phyloP scores from a whole-genome alignment of 352 stramenopile genomes.

The Albugo candida region DNA sequence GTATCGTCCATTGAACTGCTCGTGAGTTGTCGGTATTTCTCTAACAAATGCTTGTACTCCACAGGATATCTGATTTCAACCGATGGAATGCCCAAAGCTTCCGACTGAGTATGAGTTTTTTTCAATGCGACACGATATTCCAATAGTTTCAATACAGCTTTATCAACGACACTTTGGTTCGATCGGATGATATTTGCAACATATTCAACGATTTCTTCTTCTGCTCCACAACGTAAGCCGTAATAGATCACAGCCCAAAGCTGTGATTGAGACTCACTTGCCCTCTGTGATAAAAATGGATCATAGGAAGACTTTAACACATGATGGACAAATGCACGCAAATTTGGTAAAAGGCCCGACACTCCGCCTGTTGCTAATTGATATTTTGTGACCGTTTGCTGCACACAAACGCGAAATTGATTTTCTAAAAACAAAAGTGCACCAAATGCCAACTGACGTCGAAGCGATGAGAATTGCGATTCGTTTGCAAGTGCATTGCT shows the following conservation, averaged over 20 bases:
- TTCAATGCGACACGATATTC: constrained; percentile 45
- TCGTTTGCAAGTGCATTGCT: constrained; percentile 31
- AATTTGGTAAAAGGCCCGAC: constrained; percentile 39
- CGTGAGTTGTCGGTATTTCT: constrained; percentile 48
- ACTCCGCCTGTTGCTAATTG: constrained; percentile 45
- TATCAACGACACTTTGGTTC: constrained; percentile 25
- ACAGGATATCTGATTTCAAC: constrained; percentile 52
- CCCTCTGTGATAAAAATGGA: constrained; percentile 17
- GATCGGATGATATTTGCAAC: constrained; percentile 18
- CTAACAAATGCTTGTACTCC: constrained; percentile 37
- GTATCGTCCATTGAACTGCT: constrained; percentile 54
- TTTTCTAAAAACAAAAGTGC: constrained; percentile 58
- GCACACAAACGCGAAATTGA: constrained; percentile 56
- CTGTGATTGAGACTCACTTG: not conserved
- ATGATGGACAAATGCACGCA: constrained; percentile 62
- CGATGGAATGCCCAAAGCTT: constrained; percentile 15
- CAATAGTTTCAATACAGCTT: constrained; percentile 30
- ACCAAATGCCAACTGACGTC: constrained; percentile 38
- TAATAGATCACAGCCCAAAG: constrained; percentile 68
- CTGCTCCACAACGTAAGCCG: constrained; percentile 46
- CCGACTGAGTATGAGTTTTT: constrained; percentile 17
- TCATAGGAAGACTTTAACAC: constrained; percentile 47
- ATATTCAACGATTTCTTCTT: constrained; percentile 46
- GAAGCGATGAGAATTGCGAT: constrained; percentile 33
- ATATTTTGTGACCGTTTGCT: constrained; percentile 62